Conservation (phyloP, 805 yeast species). For the Wickerhamomyces ciferrii region DNA sequence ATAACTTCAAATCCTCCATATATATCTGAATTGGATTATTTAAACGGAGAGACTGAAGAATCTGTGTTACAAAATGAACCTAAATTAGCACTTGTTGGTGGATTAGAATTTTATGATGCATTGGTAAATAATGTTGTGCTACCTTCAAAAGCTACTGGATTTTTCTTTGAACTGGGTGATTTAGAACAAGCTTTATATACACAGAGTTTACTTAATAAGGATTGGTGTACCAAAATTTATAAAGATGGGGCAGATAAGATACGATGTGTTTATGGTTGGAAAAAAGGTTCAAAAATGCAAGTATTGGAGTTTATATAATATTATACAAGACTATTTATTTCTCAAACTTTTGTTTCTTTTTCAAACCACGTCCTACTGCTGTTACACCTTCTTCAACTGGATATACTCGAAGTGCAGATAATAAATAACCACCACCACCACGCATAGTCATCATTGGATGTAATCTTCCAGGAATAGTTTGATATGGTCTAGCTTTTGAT, state of each 20-base stretch:
- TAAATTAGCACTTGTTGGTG: slow-evolving; percentile 70
- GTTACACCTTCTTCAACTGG: slow-evolving; percentile 64
- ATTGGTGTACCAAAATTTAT: slow-evolving; percentile 47
- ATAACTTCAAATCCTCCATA: slow-evolving; percentile 92
- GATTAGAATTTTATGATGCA: slow-evolving; percentile 60
- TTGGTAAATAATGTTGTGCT: slow-evolving; percentile 41
- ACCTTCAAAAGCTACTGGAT: slow-evolving; percentile 40
- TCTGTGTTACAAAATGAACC: slow-evolving; percentile 81
- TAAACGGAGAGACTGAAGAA: slow-evolving; percentile 36
- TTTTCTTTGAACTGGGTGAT: slow-evolving; percentile 77
- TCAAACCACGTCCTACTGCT: slow-evolving; percentile 58
- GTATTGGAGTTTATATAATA: slow-evolving; percentile 2
- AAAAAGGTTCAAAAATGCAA: slow-evolving; percentile 16
- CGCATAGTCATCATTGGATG: slow-evolving; percentile 95
- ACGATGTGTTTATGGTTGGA: slow-evolving; percentile 67
- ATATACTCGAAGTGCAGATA: slow-evolving; percentile 73
- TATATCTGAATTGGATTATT: slow-evolving; percentile 46
- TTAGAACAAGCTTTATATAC: slow-evolving; percentile 47
- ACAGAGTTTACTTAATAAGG: slow-evolving; percentile 8
- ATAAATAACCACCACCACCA: slow-evolving; percentile 86
- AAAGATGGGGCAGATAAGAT: slow-evolving; percentile 46
- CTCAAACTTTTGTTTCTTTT: slow-evolving; percentile 28
- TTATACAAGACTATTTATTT: slow-evolving; percentile 5
- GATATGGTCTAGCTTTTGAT: slow-evolving; percentile 79
- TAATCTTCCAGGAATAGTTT: slow-evolving; percentile 87